Conservation (phyloP, 257 asterid species). For the Nicotiana knightiana region DNA sequence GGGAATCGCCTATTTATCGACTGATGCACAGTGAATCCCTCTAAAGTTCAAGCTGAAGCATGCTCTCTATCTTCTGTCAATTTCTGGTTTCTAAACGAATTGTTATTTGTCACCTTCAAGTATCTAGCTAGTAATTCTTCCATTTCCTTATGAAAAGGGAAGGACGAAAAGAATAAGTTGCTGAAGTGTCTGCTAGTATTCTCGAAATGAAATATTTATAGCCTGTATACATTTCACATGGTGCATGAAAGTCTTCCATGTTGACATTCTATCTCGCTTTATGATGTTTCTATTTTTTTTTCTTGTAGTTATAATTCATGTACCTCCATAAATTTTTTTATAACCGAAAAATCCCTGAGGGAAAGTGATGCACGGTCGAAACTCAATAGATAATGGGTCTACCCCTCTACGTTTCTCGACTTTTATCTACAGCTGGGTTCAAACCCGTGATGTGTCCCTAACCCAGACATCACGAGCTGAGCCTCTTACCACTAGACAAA, state of each 20-base stretch:
- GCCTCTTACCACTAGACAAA: not conserved
- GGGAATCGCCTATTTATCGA: constrained; percentile 4
- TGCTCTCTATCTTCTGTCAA: constrained; percentile 95
- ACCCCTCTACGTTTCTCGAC: not conserved
- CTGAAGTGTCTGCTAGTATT: not conserved
- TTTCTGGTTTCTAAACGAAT: constrained; percentile 17
- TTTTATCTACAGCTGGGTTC: not conserved
- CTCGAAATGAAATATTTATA: not conserved
- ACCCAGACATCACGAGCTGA: not conserved
- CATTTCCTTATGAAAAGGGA: not conserved
- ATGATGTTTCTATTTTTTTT: not conserved
- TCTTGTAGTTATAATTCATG: not conserved
- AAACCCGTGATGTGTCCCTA: not conserved
- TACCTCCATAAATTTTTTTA: not conserved
- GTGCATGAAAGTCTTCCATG: not conserved
- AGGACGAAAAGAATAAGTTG: not conserved
- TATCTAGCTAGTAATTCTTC: not conserved
- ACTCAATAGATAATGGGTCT: not conserved
- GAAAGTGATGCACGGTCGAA: not conserved
- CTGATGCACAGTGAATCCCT: not conserved
- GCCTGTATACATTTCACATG: not conserved
- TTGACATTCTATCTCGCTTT: not conserved
- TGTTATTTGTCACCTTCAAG: not conserved
- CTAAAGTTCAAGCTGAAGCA: constrained; percentile 10
- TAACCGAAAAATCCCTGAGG: not conserved